A percentile compares a stretch with the other conserved stretches of the same genome.
Evolutionary conservation across 805 yeast species (phyloP).

Genomic region (Metschnikowia vanudenii): DNA sequence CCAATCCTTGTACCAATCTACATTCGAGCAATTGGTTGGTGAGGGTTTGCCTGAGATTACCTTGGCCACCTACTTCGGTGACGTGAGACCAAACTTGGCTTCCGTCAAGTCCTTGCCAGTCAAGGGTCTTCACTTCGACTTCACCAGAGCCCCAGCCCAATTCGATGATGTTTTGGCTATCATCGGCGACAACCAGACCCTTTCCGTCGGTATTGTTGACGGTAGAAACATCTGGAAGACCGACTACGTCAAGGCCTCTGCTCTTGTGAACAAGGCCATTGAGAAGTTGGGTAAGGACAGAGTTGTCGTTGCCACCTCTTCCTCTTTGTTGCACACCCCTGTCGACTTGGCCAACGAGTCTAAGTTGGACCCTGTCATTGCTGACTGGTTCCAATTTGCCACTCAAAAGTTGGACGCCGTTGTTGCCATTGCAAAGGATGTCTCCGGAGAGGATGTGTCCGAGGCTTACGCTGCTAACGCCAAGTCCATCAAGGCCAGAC

Average conservation of each 20-base stretch:
- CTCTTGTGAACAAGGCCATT: conserved; percentile 76
- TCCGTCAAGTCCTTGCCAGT: conserved; percentile 91
- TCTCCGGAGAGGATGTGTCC: conserved; percentile 77
- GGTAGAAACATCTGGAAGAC: conserved; percentile 99
- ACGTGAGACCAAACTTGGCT: conserved; percentile 91
- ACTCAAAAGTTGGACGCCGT: conserved; percentile 94
- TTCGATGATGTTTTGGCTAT: conserved; percentile 74
- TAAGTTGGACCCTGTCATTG: conserved; percentile 86
- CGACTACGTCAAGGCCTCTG: conserved; percentile 85
- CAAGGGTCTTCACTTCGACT: conserved; percentile 94
- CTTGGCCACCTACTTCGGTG: conserved; percentile 95
- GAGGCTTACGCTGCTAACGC: conserved; percentile 83
- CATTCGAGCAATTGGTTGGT: conserved; percentile 74
- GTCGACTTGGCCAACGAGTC: conserved; percentile 91
- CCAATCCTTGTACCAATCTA: conserved; percentile 83
- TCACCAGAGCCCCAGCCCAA: conserved; percentile 95
- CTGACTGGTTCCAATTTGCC: conserved; percentile 98
- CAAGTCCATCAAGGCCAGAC: conserved; percentile 79
- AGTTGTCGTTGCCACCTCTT: conserved; percentile 90
- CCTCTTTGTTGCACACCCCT: conserved; percentile 97
- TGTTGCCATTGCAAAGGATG: conserved; percentile 85
- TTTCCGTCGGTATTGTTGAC: conserved; percentile 96
- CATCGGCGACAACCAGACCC: conserved; percentile 65
- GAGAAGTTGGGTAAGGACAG: conserved; percentile 81
- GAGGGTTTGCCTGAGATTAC: conserved; percentile 72